Evolutionary conservation across 179 eudicot genomes (phyloP), one percentile per base, ranked within the genome.

Genomic region (Silene coronaria): DNA sequence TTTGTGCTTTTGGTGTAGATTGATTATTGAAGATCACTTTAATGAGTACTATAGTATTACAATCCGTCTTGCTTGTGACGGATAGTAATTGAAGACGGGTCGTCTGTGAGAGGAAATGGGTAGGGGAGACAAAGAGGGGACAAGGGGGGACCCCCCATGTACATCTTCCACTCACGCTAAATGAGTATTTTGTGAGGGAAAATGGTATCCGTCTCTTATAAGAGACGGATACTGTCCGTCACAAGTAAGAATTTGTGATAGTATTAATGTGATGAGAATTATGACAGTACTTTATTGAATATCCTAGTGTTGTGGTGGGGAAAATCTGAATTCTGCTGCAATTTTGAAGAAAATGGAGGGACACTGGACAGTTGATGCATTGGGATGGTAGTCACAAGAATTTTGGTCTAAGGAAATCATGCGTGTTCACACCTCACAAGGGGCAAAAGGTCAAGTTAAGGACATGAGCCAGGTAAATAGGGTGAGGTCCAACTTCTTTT

Each of bases 251-350:
- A n/a, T n/a, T n/a, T n/a, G n/a, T 36, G 9, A 66, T 23, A 58
- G 24, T 73, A 72, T 55, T 61, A 27, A 30, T 24, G 46, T 23
- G 22, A 22, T 45, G 26, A 27, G 17, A 24, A 13, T 19, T 34
- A 55, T 30, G 76, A 1, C 16, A 67, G 46, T 68, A 63, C 76
- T 57, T 81, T 79, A 53, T 72, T 77, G 80, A 81, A 77, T 80
- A 32, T 53, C 6, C n/a, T 16, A 53, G 58, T 34, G 67, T 42
- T 17, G 30, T 80, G 74, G 79, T 67, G 74, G 70, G 58, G 70
- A 36, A 67, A 65, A 2, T 32, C 65, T 53, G 57, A 67, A 65
- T 5, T 58, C 57, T 53, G 21, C 19, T 75, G 64, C 70, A 34
- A 57, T 76, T n/a, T 19, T 11, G 6, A 45, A 48, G 46, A 62